Conservation (phyloP, 257 asterid species). For the Solanum sitiens region DNA sequence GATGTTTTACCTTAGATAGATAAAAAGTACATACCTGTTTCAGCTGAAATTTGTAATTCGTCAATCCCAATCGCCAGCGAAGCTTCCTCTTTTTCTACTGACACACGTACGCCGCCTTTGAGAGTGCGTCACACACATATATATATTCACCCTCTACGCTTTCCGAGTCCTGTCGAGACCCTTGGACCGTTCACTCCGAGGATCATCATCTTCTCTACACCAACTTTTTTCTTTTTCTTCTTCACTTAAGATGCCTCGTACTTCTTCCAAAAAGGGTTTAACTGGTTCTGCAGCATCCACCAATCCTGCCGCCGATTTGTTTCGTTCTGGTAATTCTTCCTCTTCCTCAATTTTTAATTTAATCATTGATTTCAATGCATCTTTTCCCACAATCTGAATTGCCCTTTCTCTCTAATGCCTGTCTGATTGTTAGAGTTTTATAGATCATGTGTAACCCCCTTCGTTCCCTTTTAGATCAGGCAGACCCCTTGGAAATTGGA, state of each 20-base stretch:
- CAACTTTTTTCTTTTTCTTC: background rate
- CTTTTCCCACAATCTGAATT: background rate
- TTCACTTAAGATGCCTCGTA: constrained; percentile 57
- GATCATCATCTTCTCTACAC: background rate
- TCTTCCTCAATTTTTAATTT: background rate
- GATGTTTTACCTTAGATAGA: background rate
- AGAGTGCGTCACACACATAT: background rate
- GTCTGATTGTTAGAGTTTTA: background rate
- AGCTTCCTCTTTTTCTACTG: background rate
- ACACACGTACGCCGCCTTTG: background rate
- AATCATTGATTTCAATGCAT: background rate
- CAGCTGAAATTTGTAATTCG: background rate
- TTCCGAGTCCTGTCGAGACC: background rate
- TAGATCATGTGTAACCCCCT: background rate
- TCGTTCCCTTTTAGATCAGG: background rate
- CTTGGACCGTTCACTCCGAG: background rate
- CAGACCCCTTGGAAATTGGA: background rate
- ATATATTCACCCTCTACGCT: background rate
- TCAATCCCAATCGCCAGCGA: background rate
- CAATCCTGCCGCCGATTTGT: constrained; percentile 60
- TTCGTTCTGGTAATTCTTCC: constrained; percentile 54
- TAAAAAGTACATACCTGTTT: background rate
- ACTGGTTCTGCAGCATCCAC: constrained; percentile 39
- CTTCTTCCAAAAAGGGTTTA: constrained; percentile 54
- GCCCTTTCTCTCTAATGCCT: background rate